Base-by-base conservation (phyloP, 225 moss, liverwort and hornwort species). In the Neckera pumila region DNA sequence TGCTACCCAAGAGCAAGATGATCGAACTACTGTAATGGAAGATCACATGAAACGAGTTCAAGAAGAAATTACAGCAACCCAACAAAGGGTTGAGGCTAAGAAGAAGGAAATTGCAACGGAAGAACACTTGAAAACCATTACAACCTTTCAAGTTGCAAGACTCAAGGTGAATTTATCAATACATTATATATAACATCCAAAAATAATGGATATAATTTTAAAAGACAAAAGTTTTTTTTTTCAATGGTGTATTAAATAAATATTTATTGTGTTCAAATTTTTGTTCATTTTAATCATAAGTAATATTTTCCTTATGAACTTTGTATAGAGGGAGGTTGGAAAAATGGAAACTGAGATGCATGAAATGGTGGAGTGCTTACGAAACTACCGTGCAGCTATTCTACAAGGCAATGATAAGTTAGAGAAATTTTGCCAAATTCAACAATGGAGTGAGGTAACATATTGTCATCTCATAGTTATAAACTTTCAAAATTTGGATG, bases 41-140 rank as follows among this genome's bases (percentile, higher is more conserved):
- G 98, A 99, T 88, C 98, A 99, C 34, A 99, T 99, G 98, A 96
- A 97, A 88, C 92, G 95, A 84, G 96, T 99, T 76, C 97, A 97
- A 83, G 95, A 99, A 61, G 96, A 99, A 80, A 97, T 99, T 40
- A 90, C 58, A 2, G 93, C 96, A 85, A 96, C 95, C 36, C 97
- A 99, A 89, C 94, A 95, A 77, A 94, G 98, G 85, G 94, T 96
- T 31, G 96, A 99, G 61, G 96, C 93, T 60, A 99, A 95, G 82
- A 86, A 42, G 70, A 95, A 96, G 60, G 98, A 99, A 87, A 93
- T 96, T 82, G 92, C 89, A 42, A 91, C 94, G 0, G 97, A 99
- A 89, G 92, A 99, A 43, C 97, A 99, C 21, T 81, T 99, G 9
- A 95, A 93, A 91, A 97, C 86, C 34, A 91, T 99, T n/a, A 91